Base-by-base conservation (phyloP, 768 basidiomycete genomes). In the Amanita rubescens region DNA sequence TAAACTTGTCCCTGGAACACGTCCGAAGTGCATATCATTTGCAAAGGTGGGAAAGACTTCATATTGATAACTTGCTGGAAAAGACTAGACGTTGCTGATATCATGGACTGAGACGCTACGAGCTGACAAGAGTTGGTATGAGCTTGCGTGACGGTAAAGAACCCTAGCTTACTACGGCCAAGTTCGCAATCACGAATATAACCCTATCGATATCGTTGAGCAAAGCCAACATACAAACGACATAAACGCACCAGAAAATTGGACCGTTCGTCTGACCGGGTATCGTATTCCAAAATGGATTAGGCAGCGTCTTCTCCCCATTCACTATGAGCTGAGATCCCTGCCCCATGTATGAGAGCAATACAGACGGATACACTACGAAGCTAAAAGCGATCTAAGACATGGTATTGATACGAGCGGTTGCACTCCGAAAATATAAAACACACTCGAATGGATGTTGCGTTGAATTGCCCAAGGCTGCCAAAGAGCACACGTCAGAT, bases 281-380 rank as follows among this genome's bases (percentile, higher is more conserved):
- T 43, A 88, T 85, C 1, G 80, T 73, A 1, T 69, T 67, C 67
- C 84, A 87, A 63, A 88, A 87, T 2, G 85, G 66, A 58, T 83
- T 82, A 0, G 58, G 12, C 3, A 87, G 58, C 15, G 83, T 75
- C 0, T 43, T 57, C 20, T 74, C 73, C 3, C 79, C 78, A 53
- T 81, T 73, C 2, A 57, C 49, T 55, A 86, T 78, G 35, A 88
- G 67, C 2, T 75, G 71, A 15, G 85, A 79, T 8, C 85, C 85
- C 66, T 88, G 85, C 1, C 85, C 85, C 15, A 88, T 76, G 61
- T 88, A 88, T 3, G 81, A 78, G 0, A 88, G 70, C 1, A 82
- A 57, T 33, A 88, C 67, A 17, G 75, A 74, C 0, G 84, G 84
- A 60, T 82, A 86, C 0, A 79, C 81, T 47, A 82, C 67, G 9